Evolutionary conservation across 2,329 filamentous ascomycete species (phyloP).

Genomic region (Ophiosphaerella herpotricha): DNA sequence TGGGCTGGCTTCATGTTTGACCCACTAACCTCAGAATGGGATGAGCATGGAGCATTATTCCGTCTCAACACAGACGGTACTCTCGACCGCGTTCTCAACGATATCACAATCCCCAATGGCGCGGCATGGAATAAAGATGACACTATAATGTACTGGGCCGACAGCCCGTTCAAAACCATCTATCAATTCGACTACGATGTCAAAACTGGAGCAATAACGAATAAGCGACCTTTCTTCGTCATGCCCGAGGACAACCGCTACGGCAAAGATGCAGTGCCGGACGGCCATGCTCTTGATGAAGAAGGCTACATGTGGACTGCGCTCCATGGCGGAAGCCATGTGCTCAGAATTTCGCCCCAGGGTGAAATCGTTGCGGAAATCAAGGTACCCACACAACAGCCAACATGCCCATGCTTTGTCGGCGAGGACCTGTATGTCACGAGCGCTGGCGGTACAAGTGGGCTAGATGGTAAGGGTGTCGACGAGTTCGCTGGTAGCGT

Average conservation of each 20-base stretch:
- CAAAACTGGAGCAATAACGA: conserved; percentile 66
- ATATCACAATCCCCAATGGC: conserved; percentile 80
- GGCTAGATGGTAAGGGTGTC: conserved; percentile 64
- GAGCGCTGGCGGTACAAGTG: conserved; percentile 58
- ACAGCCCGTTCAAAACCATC: conserved; percentile 73
- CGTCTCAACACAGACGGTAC: conserved; percentile 68
- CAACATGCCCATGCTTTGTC: conserved; percentile 81
- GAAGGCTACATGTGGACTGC: conserved; percentile 90
- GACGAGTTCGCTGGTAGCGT: conserved; percentile 70
- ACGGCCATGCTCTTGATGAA: conserved; percentile 82
- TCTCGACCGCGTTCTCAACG: conserved; percentile 63
- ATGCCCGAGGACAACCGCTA: conserved; percentile 61
- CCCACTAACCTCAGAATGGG: conserved; percentile 63
- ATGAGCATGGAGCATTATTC: conserved; percentile 69
- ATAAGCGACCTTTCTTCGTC: conserved; percentile 73
- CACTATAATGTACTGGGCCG: conserved; percentile 80
- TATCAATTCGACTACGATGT: conserved; percentile 75
- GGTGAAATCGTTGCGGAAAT: conserved; percentile 77
- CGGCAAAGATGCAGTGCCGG: conserved; percentile 63
- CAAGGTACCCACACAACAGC: conserved; percentile 73
- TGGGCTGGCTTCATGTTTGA: conserved; percentile 90
- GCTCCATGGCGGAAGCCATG: conserved; percentile 76
- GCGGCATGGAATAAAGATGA: conserved; percentile 77
- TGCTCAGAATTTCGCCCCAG: conserved; percentile 72
- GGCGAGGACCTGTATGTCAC: conserved; percentile 79